These are phyloP conservation scores for Phylloporus rhodoxanthus DNA, from an alignment of 768 basidiomycete genomes.

Conservation along the genomic window DNA sequence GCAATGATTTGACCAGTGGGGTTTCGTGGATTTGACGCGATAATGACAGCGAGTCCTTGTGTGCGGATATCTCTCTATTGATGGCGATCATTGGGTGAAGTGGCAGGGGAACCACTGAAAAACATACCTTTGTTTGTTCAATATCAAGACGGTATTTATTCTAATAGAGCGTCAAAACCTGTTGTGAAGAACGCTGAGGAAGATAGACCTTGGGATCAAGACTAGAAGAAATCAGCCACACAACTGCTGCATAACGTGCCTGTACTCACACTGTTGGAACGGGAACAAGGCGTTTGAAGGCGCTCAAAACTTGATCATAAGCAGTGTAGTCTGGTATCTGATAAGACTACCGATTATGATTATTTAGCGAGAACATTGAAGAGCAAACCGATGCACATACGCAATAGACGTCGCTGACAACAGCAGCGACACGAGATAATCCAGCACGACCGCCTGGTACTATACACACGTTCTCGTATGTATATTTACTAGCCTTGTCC, in stretches of 20 bases:
- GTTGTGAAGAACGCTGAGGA: neutral
- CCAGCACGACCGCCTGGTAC: constrained; percentile 92
- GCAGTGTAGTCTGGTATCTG: constrained; percentile 92
- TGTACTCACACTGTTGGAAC: constrained; percentile 79
- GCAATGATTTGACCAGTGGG: constrained; percentile 87
- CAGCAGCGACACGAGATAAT: constrained; percentile 84
- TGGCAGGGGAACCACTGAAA: neutral
- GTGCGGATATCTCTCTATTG: constrained; percentile 68
- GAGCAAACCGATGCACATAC: constrained; percentile 33
- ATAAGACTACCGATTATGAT: constrained; percentile 50
- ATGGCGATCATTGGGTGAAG: neutral
- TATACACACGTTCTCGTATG: constrained; percentile 89
- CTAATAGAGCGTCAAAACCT: constrained; percentile 27
- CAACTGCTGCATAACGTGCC: neutral
- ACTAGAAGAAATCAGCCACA: constrained; percentile 21
- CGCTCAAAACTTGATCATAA: constrained; percentile 76
- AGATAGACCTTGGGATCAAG: constrained; percentile 41
- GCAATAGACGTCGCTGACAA: constrained; percentile 84
- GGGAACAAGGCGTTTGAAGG: constrained; percentile 85
- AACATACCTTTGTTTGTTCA: constrained; percentile 62
- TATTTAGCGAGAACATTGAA: neutral
- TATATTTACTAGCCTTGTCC: constrained; percentile 79
- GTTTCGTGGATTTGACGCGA: constrained; percentile 94
- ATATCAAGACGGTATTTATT: constrained; percentile 73
- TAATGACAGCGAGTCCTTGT: constrained; percentile 78